Evolutionary conservation across 2,329 filamentous ascomycete species (phyloP).

Genomic region (Shiraia bambusicola): DNA sequence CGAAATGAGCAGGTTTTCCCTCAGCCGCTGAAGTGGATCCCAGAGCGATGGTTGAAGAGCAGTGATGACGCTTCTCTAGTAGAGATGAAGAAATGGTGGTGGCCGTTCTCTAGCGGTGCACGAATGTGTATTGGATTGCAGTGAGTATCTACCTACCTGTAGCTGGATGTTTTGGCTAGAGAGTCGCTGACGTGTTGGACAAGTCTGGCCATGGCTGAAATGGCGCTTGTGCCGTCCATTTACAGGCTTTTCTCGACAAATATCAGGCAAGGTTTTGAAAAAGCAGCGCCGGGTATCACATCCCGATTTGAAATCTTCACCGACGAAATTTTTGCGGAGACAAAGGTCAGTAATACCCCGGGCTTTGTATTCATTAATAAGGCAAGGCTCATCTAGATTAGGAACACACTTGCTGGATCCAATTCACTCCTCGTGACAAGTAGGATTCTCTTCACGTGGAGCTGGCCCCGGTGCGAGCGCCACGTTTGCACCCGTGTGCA

Average conservation of each 20-base stretch:
- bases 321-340: slow-evolving; percentile 33
- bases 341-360: slow-evolving; percentile 9
- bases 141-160: slow-evolving; percentile 6
- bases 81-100: slow-evolving; percentile 42
- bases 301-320: slow-evolving; percentile 48
- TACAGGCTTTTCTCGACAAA: slow-evolving; percentile 43
- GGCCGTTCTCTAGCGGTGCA: slow-evolving; percentile 45
- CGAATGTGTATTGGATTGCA: slow-evolving; percentile 45
- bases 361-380: neutral
- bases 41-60: slow-evolving; percentile 34
- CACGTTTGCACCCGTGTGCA: neutral
- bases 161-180: slow-evolving; percentile 1
- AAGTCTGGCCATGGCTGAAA: slow-evolving; percentile 52
- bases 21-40: slow-evolving; percentile 32
- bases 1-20: slow-evolving; percentile 37
- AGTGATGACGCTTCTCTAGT: slow-evolving; percentile 3
- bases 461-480: neutral
- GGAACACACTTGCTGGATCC: slow-evolving; percentile 10
- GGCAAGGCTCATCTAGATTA: neutral
- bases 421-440: slow-evolving; percentile 1
- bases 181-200: neutral
- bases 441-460: neutral
- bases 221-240: slow-evolving; percentile 50
- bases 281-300: slow-evolving; percentile 44
- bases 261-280: slow-evolving; percentile 34